Evolutionary conservation across 2,329 filamentous ascomycete species (phyloP), one percentile per base, ranked within the genome.

Genomic region (Penicillium concentricum): DNA sequence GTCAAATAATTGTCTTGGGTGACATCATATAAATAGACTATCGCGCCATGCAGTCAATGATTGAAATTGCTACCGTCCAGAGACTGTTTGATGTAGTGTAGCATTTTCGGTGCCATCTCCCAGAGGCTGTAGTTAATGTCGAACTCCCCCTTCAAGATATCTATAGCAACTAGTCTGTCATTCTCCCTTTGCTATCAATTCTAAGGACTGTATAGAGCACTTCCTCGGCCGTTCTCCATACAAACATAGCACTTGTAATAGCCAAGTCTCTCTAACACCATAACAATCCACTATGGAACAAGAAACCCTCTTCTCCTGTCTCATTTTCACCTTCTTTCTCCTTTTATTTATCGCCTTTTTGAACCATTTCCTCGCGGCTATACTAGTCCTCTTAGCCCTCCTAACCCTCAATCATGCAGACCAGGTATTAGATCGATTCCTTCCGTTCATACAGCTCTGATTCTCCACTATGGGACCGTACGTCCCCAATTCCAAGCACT

Each of bases 401-500:
- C n/a, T 16, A 15, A 4, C 30, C 16, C 16, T 48, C 16, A 37
- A 18, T 26, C 9, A 10, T 16, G 7, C 37, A 35, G 32, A 37
- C 20, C 20, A 26, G 20, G 20, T 37, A 13, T 7, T 26, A 32
- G 0, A 37, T 37, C 45, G 15, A 37, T 1, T 37, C 6, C 32
- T 16, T 10, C 32, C 32, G 20, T 26, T 48, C 20, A 48, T 37
- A 37, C 20, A 37, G 7, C 13, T 18, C 15, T 48, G 7, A 37
- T 34, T n/a, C 5, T 20, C 4, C 4, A 2, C 7, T 39, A 54
- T 5, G 56, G 35, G 5, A 42, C 43, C 8, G 51, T 41, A 20
- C 56, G 46, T 6, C 56, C 56, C 56, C 52, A 58, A 10, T 56
- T 58, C 56, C 52, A 58, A 22, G 43, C 38, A 18, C 41, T 51